Percentiles rank a stretch among this genome's conserved stretches.
Conservation (phyloP, 176 grass and related monocot genomes). For the Poa pratensis region DNA sequence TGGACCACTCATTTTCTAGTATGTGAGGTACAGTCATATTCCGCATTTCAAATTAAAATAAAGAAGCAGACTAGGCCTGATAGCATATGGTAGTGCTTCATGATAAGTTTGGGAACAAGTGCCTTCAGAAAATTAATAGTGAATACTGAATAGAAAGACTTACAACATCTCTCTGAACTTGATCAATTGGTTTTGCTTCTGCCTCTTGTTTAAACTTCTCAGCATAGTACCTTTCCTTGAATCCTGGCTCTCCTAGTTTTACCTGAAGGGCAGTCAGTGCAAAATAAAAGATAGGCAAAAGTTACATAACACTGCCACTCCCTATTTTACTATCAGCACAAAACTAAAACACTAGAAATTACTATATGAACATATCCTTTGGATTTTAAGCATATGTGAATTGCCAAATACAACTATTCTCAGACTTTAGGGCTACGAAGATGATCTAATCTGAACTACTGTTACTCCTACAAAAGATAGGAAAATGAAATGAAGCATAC, state of each 20-base stretch:
- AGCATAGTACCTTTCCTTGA: conserved; percentile 80
- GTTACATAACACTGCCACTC: conserved; percentile 9
- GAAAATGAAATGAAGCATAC: conserved; percentile 14
- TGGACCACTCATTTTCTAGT: conserved; percentile 11
- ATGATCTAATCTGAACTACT: conserved; percentile 2
- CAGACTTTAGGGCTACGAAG: not conserved
- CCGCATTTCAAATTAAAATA: conserved; percentile 17
- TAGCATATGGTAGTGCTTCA: conserved; percentile 26
- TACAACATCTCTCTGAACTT: conserved; percentile 87
- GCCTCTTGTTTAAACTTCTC: conserved; percentile 92
- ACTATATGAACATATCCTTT: conserved; percentile 13
- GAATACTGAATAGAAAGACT: conserved; percentile 50
- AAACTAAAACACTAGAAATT: conserved; percentile 2
- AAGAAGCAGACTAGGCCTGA: conserved; percentile 16
- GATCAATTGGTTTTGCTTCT: conserved; percentile 64
- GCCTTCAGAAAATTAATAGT: conserved; percentile 26
- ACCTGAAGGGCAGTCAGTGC: conserved; percentile 58
- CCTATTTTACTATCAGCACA: conserved; percentile 15
- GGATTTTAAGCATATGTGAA: conserved; percentile 13
- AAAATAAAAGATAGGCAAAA: conserved; percentile 33
- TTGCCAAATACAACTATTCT: conserved; percentile 3
- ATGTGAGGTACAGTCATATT: conserved; percentile 19
- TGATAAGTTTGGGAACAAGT: conserved; percentile 26
- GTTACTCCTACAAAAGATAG: not conserved
- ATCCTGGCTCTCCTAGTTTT: conserved; percentile 94